Percentiles rank a stretch among this genome's conserved stretches.
Evolutionary conservation across 1,284 basidiomycete genomes (phyloP).

Genomic region (Boletellus dicymbophilus): DNA sequence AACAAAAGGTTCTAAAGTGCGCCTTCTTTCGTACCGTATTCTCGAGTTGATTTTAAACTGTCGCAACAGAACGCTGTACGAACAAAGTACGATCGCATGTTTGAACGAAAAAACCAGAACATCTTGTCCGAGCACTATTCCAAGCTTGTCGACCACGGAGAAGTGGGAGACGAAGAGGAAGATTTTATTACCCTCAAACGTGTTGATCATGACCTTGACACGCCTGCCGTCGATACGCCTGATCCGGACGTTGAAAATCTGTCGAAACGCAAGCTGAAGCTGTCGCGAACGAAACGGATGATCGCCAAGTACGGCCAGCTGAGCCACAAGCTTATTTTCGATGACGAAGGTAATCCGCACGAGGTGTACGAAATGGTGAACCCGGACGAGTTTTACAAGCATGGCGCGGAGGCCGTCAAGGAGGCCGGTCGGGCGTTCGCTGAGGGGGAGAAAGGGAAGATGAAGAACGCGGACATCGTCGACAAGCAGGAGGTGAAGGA

Average conservation of each 20-base stretch:
- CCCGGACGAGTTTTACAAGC: slow-evolving; percentile 67
- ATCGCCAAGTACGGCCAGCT: slow-evolving; percentile 63
- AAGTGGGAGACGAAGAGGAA: slow-evolving; percentile 57
- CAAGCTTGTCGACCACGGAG: slow-evolving; percentile 80
- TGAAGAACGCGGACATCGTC: slow-evolving; percentile 69
- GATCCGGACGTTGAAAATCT: slow-evolving; percentile 48
- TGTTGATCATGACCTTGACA: slow-evolving; percentile 83
- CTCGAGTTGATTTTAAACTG: neutral
- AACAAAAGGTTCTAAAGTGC: slow-evolving; percentile 13
- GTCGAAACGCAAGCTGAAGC: slow-evolving; percentile 59
- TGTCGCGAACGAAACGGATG: slow-evolving; percentile 79
- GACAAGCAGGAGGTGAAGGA: slow-evolving; percentile 87
- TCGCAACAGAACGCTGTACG: slow-evolving; percentile 54
- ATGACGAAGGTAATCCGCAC: slow-evolving; percentile 80
- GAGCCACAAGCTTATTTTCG: slow-evolving; percentile 80
- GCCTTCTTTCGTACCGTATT: neutral
- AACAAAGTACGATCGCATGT: slow-evolving; percentile 99
- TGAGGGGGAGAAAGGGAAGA: slow-evolving; percentile 68
- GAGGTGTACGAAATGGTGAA: slow-evolving; percentile 82
- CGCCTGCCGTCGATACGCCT: slow-evolving; percentile 42
- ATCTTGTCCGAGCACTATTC: slow-evolving; percentile 92
- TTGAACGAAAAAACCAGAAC: slow-evolving; percentile 94
- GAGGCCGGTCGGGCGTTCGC: slow-evolving; percentile 73
- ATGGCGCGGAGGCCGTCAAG: slow-evolving; percentile 60
- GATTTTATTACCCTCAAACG: slow-evolving; percentile 96